These are phyloP conservation scores for Dryas alaskensis DNA, from an alignment of 306 rosid genomes.

Conservation along the genomic window DNA sequence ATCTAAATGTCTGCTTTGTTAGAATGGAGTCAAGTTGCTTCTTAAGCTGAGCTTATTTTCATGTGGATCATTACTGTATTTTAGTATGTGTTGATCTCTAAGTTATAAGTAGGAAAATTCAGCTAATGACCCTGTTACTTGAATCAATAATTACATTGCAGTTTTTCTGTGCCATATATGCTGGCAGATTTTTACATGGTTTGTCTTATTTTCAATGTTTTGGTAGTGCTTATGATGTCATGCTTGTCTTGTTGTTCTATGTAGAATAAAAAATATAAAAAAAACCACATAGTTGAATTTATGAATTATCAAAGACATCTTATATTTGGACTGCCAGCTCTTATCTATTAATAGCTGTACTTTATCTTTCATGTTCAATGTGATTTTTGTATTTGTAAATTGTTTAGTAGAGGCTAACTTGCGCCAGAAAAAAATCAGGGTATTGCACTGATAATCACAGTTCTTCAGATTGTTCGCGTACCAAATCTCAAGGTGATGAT, in stretches of 20 bases:
- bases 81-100: not conserved
- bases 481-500: slow-evolving; percentile 95
- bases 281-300: not conserved
- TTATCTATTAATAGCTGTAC: not conserved
- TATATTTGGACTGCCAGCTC: not conserved
- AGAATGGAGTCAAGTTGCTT: no score
- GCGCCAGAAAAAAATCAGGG: slow-evolving; percentile 47
- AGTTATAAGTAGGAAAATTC: not conserved
- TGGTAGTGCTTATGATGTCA: not conserved
- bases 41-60: no score
- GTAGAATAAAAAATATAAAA: no score
- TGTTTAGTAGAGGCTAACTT: slow-evolving; percentile 19
- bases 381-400: not conserved
- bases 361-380: not conserved
- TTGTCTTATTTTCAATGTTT: not conserved
- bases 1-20: no score
- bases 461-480: slow-evolving; percentile 93
- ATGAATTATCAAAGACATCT: not conserved
- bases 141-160: not conserved
- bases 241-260: not conserved
- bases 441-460: slow-evolving; percentile 85
- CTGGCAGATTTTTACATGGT: not conserved
- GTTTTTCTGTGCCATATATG: not conserved
- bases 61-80: not conserved
- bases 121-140: not conserved